Evolutionary conservation across 2,329 filamentous ascomycete genomes (phyloP).

Genomic region (Xylaria polymorpha): DNA sequence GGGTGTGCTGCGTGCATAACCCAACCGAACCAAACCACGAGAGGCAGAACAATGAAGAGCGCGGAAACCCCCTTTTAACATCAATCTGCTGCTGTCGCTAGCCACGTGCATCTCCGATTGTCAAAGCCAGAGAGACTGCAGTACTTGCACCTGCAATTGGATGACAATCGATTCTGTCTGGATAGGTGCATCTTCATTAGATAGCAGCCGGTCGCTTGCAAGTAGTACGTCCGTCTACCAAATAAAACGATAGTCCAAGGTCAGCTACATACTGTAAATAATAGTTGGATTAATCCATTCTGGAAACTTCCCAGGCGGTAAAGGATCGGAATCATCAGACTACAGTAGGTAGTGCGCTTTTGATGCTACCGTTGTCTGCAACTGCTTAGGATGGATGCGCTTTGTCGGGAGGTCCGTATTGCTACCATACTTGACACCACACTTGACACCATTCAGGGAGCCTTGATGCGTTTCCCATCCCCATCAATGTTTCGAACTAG

Average conservation of each 20-base stretch:
- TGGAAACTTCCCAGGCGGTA: not conserved
- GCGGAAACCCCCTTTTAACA: conserved; percentile 12
- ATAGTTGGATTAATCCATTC: not conserved
- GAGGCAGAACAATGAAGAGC: not conserved
- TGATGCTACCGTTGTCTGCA: not conserved
- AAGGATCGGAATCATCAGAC: conserved; percentile 11
- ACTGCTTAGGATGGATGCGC: conserved; percentile 3
- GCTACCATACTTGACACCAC: conserved; percentile 25
- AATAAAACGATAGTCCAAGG: no score
- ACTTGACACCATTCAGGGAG: conserved; percentile 29
- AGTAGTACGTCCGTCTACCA: not conserved
- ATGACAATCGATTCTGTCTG: conserved; percentile 10
- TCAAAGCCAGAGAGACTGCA: not conserved
- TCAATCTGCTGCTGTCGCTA: conserved; percentile 11
- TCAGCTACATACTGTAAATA: no score
- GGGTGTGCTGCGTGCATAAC: conserved; percentile 30
- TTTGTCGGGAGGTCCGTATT: conserved; percentile 26
- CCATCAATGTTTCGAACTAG: conserved; percentile 30
- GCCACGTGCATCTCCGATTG: conserved; percentile 28
- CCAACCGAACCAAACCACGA: conserved; percentile 20
- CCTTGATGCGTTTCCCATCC: conserved; percentile 25
- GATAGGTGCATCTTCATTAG: conserved; percentile 16
- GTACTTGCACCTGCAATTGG: not conserved
- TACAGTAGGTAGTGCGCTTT: conserved; percentile 7
- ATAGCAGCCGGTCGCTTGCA: conserved; percentile 1